These are phyloP conservation scores for Brachypodium distachyon DNA, from an alignment of 202 grass and related monocot species.

Conservation along the genomic window DNA sequence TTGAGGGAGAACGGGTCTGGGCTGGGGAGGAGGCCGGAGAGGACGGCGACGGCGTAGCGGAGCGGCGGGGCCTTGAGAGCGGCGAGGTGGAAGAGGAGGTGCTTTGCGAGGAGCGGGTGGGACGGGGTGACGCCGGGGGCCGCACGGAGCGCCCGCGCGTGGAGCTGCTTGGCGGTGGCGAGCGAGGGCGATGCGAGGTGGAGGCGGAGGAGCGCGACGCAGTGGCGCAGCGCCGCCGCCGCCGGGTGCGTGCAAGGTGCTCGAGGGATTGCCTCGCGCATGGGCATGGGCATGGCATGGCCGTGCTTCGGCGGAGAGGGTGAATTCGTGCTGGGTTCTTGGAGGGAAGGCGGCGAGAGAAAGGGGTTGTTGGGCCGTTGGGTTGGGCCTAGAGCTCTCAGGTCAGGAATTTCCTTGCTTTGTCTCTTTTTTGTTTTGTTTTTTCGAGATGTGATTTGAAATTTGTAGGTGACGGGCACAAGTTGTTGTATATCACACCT, in stretches of 20 bases:
- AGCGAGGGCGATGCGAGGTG: constrained; percentile 38
- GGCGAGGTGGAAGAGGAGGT: constrained; percentile 69
- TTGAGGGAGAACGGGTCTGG: constrained; percentile 62
- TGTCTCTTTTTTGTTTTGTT: too few relatives aligned
- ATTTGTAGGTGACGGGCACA: too few relatives aligned
- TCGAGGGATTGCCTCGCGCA: not conserved
- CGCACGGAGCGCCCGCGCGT: constrained; percentile 54
- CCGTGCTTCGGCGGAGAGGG: not conserved
- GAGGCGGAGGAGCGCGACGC: constrained; percentile 65
- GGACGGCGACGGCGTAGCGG: constrained; percentile 48
- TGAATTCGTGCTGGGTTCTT: not conserved
- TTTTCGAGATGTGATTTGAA: too few relatives aligned
- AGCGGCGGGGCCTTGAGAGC: constrained; percentile 28
- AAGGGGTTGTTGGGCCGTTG: too few relatives aligned
- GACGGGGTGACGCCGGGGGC: constrained; percentile 34
- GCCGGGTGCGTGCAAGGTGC: constrained; percentile 26
- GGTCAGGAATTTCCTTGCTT: not conserved
- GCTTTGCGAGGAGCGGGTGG: constrained; percentile 65
- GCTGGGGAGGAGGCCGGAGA: constrained; percentile 31
- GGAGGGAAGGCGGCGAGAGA: not conserved
- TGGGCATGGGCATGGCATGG: constrained; percentile 2
- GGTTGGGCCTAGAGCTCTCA: not conserved
- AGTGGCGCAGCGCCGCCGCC: constrained; percentile 50
- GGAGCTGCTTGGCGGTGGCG: constrained; percentile 48
- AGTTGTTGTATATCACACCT: too few relatives aligned